Base-by-base conservation (phyloP, 495 filamentous ascomycete genomes). In the Aspergillus diversus region DNA sequence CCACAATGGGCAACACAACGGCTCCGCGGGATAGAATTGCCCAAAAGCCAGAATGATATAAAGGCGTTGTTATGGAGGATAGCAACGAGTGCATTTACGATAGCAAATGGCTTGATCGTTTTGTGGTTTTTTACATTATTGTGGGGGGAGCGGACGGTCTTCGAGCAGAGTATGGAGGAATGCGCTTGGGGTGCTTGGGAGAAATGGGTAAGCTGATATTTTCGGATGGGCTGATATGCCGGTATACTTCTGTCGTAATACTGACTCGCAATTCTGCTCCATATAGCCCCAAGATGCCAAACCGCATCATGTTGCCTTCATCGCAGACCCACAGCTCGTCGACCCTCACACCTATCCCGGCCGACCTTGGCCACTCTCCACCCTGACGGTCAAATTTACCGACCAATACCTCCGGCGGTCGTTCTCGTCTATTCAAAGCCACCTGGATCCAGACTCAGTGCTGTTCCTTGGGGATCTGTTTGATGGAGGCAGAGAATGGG, bases 311-410 rank as follows among this genome's bases (percentile, higher is more conserved):
- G 81, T 97, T 59, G 85, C 89, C 55, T 89, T 99, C 68, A 80
- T 99, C 60, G 93, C 96, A 43, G 96, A 99, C 71, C 96, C 96
- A n/a, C 96, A 99, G 73, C 83, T 99, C 37, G 92, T 97, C 68
- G 96, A 99, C 76, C 92, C 94, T 33, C 95, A 99, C 72, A 95
- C 92, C 13, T 98, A 99, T 72, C 91, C 95, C 16, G 95, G 90
- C 52, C 90, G 96, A 46, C 95, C 95, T 43, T 95, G 93, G 91
- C 89, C 92, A 16, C 77, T 98, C 5, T 90, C 87, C 21, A 83
- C 88, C 2, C 72, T 95, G 52, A 97, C 94, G 0, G 82, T 93
- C 37, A 76, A 82, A 57, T 89, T 96, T 69, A 96, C 92, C 6
- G 96, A 99, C 69, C 88, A 90, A 61, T 99, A 97, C 69, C 79